Conservation (phyloP, 2,329 filamentous ascomycete species). For the Chaetothyriales sp. region DNA sequence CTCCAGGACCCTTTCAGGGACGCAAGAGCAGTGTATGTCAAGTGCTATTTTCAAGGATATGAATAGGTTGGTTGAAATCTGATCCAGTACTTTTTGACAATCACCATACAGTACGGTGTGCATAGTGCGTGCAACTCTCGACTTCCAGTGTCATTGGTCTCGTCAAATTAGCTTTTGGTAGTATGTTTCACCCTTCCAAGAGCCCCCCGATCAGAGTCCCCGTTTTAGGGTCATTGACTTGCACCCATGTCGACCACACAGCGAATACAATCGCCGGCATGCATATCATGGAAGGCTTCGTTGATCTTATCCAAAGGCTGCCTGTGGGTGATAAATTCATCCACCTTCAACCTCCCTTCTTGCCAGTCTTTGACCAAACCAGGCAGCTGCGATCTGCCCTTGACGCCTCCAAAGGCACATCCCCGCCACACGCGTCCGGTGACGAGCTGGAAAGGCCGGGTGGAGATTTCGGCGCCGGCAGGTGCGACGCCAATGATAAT, state of each 20-base stretch:
- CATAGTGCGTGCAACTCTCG: not conserved
- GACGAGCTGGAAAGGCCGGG: slow-evolving; percentile 86
- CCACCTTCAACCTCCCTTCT: slow-evolving; percentile 81
- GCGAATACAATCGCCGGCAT: slow-evolving; percentile 90
- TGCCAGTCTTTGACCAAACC: slow-evolving; percentile 82
- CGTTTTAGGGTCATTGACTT: slow-evolving; percentile 10
- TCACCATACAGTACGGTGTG: not conserved
- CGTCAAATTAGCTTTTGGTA: not conserved
- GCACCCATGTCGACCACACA: slow-evolving; percentile 62
- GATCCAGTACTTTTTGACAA: too few species aligned
- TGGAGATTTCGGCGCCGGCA: slow-evolving; percentile 13
- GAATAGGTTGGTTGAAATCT: too few species aligned
- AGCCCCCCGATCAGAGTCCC: not conserved
- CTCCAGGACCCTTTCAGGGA: not conserved
- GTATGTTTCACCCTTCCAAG: not conserved
- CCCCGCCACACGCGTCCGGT: slow-evolving; percentile 97
- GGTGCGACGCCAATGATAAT: slow-evolving; percentile 79
- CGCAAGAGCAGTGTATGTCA: too few species aligned
- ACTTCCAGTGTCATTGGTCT: not conserved
- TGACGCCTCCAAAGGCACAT: slow-evolving; percentile 95
- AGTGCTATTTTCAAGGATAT: too few species aligned
- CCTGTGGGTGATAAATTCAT: slow-evolving; percentile 98
- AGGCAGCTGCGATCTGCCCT: slow-evolving; percentile 84
- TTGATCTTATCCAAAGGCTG: slow-evolving; percentile 76
- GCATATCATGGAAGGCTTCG: slow-evolving; percentile 83